Percentiles rank a stretch among this genome's conserved stretches.
These are phyloP conservation scores for Fusarium brevicatenulatum DNA, from an alignment of 2,329 filamentous ascomycete species.

Conservation along the genomic window DNA sequence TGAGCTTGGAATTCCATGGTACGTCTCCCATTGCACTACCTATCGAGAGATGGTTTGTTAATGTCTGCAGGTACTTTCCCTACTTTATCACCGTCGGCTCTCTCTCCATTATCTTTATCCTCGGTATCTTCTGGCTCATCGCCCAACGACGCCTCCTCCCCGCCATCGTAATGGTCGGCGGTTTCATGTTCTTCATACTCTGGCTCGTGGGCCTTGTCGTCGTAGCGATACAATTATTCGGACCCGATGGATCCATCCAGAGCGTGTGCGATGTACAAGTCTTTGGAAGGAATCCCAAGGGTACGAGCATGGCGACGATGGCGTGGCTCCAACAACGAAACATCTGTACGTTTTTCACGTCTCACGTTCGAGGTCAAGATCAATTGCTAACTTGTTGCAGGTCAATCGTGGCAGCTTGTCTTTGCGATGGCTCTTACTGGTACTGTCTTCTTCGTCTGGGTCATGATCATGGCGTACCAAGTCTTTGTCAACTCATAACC, in stretches of 20 bases:
- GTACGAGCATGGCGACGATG: conserved; percentile 64
- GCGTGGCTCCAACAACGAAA: conserved; percentile 72
- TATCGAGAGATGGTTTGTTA: neutral
- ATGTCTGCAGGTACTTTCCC: conserved; percentile 69
- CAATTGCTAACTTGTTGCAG: conserved; percentile 48
- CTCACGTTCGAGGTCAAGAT: no score
- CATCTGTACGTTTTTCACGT: conserved; percentile 62
- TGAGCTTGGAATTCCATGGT: conserved; percentile 68
- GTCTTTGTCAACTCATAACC: conserved; percentile 63
- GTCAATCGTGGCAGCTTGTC: conserved; percentile 71
- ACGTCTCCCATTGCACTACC: conserved; percentile 37
- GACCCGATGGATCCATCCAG: conserved; percentile 67
- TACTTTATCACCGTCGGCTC: conserved; percentile 69
- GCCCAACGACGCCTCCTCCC: conserved; percentile 69
- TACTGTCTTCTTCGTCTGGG: conserved; percentile 70
- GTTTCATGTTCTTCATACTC: conserved; percentile 73
- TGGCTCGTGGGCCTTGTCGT: conserved; percentile 74
- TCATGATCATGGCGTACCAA: conserved; percentile 74
- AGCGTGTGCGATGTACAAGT: conserved; percentile 69
- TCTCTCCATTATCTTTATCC: conserved; percentile 74
- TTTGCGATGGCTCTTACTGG: conserved; percentile 72
- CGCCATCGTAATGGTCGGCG: conserved; percentile 70
- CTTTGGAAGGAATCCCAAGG: conserved; percentile 60
- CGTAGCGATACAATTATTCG: conserved; percentile 71
- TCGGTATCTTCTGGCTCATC: conserved; percentile 71